Base-by-base conservation (phyloP, 768 basidiomycete species). In the Leucocoprinus leucothites region DNA sequence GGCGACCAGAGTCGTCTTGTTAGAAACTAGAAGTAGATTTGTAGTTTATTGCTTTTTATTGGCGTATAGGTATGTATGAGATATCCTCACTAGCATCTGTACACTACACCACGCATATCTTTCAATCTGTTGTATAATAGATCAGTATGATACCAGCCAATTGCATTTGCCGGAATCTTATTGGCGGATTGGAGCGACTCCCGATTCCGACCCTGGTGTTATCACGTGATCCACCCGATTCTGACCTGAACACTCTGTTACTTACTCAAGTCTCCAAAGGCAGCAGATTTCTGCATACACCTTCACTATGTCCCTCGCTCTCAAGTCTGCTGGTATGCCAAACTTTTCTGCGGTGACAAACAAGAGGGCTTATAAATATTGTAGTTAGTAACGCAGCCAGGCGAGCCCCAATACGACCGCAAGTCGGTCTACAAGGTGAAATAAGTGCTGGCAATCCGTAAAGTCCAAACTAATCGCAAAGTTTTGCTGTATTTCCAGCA, bases 261-360 rank as follows among this genome's bases (percentile, higher is more conserved):
- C 6, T 38, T 38, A n/a, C 31, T 31, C 31, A n/a, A n/a, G 31
- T 45, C n/a, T 18, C 51, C 24, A 13, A 22, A 38, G 45, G 25
- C 46, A 48, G 41, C 44, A 28, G 43, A 21, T 24, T 38, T 25
- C 24, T 24, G 31, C 31, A 19, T 43, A 48, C 59, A 42, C 52
- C 51, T 48, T 66, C 60, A 65, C 62, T 66, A 82, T 85, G 82
- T 79, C 82, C 62, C 73, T 82, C 59, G 65, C 69, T 52, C 58
- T 75, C 49, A 70, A 63, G 61, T 64, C 69, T 57, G 68, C 71
- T 65, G 70, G 76, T 77, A 55, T 51, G 62, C 51, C n/a, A 21
- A 28, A 6, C 24, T 46, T 25, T 49, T 48, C 1, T 1, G 24
- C 14, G 16, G 31, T 5, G 9, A 7, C 9, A 36, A 25, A 13